Percentiles rank a stretch among this genome's conserved stretches.
Conservation (phyloP, 2,329 filamentous ascomycete species). For the Sarocladiaceae sp. region DNA sequence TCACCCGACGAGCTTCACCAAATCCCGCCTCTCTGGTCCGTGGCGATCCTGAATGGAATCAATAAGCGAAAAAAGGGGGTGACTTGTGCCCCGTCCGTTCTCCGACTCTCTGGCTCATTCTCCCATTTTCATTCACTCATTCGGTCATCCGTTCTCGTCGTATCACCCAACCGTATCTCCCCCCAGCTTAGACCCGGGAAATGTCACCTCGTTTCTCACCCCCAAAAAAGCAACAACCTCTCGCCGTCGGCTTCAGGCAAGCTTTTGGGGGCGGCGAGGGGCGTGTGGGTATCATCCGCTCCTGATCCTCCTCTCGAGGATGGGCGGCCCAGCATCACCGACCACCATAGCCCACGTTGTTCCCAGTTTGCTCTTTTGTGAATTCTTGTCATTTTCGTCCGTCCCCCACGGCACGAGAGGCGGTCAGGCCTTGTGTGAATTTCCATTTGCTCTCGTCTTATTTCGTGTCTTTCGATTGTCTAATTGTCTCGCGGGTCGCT, state of each 20-base stretch:
- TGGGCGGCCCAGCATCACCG: slow-evolving; percentile 8
- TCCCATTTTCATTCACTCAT: too few relatives aligned
- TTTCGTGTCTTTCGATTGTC: background rate
- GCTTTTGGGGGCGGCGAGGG: background rate
- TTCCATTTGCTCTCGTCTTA: background rate
- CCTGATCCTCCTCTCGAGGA: background rate
- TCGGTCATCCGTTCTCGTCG: too few relatives aligned
- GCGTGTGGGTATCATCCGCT: background rate
- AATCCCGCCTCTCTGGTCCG: too few relatives aligned
- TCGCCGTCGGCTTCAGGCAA: background rate
- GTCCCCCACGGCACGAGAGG: background rate
- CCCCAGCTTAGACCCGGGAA: too few relatives aligned
- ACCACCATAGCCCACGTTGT: slow-evolving; percentile 2
- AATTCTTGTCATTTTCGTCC: background rate
- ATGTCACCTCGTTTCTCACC: background rate
- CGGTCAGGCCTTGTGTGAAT: background rate
- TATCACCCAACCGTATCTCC: too few relatives aligned
- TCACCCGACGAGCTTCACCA: too few relatives aligned
- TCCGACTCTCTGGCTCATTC: too few relatives aligned
- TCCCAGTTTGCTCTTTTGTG: background rate
- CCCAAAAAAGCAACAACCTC: background rate
- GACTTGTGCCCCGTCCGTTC: too few relatives aligned
- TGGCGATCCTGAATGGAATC: too few relatives aligned
- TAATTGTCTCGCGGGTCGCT: too few relatives aligned
- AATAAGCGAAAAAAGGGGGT: too few relatives aligned